phyloP scores from a whole-genome alignment of 2,329 filamentous ascomycete genomes.

The Microdochium nivale region DNA sequence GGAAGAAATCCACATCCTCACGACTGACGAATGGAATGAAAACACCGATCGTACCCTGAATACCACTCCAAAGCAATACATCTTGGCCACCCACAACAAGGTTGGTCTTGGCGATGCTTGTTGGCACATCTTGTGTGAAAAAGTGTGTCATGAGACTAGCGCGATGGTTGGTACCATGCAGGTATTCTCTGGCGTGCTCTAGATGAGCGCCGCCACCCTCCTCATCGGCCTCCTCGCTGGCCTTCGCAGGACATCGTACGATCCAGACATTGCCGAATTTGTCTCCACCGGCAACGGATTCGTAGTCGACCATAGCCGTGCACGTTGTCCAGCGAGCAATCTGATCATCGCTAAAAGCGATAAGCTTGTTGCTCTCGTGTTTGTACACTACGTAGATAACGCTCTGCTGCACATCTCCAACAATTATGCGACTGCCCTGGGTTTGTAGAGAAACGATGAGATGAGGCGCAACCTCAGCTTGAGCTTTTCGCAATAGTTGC shows the following conservation, averaged over 20 bases:
- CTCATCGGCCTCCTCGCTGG: slow-evolving; percentile 84
- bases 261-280: slow-evolving; percentile 98
- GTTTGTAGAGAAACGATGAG: slow-evolving; percentile 85
- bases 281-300: slow-evolving; percentile 88
- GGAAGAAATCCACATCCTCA: slow-evolving; percentile 97
- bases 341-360: slow-evolving; percentile 88
- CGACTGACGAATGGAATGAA: slow-evolving; percentile 85
- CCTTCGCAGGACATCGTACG: slow-evolving; percentile 76
- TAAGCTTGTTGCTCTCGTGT: slow-evolving; percentile 79
- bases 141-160: slow-evolving; percentile 81
- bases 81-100: slow-evolving; percentile 88
- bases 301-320: slow-evolving; percentile 93
- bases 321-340: slow-evolving; percentile 86
- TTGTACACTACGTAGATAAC: slow-evolving; percentile 93
- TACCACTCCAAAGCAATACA: slow-evolving; percentile 83
- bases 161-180: slow-evolving; percentile 81
- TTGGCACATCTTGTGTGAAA: slow-evolving; percentile 87
- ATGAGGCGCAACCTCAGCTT: slow-evolving; percentile 69
- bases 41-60: slow-evolving; percentile 91
- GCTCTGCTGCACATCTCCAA: slow-evolving; percentile 87
- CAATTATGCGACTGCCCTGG: slow-evolving; percentile 83
- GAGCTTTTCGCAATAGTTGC: slow-evolving; percentile 85
- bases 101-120: slow-evolving; percentile 79
- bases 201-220: slow-evolving; percentile 85
- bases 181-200: slow-evolving; percentile 80